Percentiles rank a stretch among this genome's conserved stretches.
phyloP scores from a whole-genome alignment of 2,329 filamentous ascomycete species.

The Fusarium zealandicum region DNA sequence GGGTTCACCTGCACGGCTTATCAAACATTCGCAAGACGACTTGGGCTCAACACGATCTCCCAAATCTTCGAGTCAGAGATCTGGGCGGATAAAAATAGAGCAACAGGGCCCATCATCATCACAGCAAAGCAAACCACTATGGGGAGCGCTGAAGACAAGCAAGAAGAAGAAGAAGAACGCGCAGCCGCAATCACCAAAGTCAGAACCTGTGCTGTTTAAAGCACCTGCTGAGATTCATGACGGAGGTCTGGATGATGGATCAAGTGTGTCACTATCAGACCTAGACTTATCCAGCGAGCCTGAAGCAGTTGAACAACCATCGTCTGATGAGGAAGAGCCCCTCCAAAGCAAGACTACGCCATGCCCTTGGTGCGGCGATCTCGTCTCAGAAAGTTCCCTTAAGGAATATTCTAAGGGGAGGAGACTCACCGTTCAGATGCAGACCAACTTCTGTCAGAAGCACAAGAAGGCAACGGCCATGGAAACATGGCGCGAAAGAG shows the following conservation, averaged over 20 bases:
- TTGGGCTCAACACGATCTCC: background rate
- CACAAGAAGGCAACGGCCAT: slow-evolving; percentile 66
- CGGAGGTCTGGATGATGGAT: background rate
- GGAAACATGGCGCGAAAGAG: slow-evolving; percentile 55
- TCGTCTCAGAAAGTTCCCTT: slow-evolving; percentile 64
- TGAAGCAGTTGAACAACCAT: slow-evolving; percentile 6
- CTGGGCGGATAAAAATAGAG: background rate
- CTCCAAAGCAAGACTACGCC: slow-evolving; percentile 38
- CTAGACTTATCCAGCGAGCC: slow-evolving; percentile 20
- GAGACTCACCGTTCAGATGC: slow-evolving; percentile 63
- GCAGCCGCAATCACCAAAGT: background rate
- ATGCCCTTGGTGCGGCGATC: slow-evolving; percentile 73
- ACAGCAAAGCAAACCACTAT: slow-evolving; percentile 4
- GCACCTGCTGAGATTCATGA: too few relatives aligned
- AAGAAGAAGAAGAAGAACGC: background rate
- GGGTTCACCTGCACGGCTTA: background rate
- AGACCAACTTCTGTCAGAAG: slow-evolving; percentile 68
- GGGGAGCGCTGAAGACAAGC: background rate
- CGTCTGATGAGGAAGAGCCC: slow-evolving; percentile 8
- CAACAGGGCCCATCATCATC: slow-evolving; percentile 4
- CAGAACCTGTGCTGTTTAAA: background rate
- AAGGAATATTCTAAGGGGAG: slow-evolving; percentile 56
- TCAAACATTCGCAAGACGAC: slow-evolving; percentile 16
- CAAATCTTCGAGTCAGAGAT: background rate
- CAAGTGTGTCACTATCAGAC: slow-evolving; percentile 21